Percentiles rank a stretch among this genome's conserved stretches.
Conservation (phyloP, 129 eudicot genomes). For the Solidago caesia region DNA sequence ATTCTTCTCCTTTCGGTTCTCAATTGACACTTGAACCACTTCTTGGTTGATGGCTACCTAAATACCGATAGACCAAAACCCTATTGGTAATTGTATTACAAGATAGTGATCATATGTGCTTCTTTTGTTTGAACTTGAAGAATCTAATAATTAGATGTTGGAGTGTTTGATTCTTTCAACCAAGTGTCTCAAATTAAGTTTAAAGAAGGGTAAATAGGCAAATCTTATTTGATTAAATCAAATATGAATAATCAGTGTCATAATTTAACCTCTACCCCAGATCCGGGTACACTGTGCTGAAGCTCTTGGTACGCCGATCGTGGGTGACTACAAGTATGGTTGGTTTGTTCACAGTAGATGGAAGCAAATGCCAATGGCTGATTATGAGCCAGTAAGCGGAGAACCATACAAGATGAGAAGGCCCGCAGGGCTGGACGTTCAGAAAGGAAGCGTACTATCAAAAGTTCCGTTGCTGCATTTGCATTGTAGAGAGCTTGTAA, state of each 20-base stretch:
- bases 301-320: constrained; percentile 94
- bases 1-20: not conserved
- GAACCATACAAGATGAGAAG: constrained; percentile 77
- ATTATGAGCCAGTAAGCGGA: constrained; percentile 65
- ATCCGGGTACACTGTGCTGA: constrained; percentile 96
- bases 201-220: not conserved
- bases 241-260: not conserved
- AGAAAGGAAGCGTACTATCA: constrained; percentile 83
- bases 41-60: no score
- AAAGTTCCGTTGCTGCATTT: constrained; percentile 87
- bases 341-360: constrained; percentile 81
- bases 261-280: constrained; percentile 27
- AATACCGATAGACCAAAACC: no score
- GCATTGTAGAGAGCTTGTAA: constrained; percentile 81
- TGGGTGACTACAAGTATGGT: constrained; percentile 90
- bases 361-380: constrained; percentile 77
- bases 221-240: not conserved
- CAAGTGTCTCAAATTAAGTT: no score
- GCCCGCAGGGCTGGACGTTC: constrained; percentile 77
- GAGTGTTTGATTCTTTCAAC: no score
- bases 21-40: no score
- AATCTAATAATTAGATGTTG: not conserved
- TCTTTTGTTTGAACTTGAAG: not conserved
- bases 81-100: not conserved
- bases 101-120: not conserved